Evolutionary conservation across 371 early-diverging fungal species (phyloP).

Genomic region (Mortierella sp.): DNA sequence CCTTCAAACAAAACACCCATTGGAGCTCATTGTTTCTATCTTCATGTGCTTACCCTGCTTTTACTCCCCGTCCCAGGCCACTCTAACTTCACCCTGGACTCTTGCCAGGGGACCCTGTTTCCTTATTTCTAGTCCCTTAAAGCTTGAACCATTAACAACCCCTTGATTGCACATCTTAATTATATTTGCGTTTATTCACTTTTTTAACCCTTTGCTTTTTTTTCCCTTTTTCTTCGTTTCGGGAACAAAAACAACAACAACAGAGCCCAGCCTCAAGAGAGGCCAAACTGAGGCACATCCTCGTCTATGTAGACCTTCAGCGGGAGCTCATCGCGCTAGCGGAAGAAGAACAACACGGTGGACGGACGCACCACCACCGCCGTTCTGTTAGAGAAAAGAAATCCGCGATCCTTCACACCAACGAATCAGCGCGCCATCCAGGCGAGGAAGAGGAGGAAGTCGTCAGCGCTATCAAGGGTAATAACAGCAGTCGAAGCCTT

Average conservation of each 20-base stretch:
- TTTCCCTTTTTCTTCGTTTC: background rate
- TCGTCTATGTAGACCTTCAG: constrained; percentile 49
- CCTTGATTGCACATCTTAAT: background rate
- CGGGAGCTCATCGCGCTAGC: constrained; percentile 43
- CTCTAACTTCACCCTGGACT: background rate
- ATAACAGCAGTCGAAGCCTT: background rate
- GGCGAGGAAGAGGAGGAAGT: background rate
- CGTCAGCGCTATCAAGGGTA: background rate
- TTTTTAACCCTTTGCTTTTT: constrained; percentile 8
- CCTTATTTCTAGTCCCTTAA: background rate
- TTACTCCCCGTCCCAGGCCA: background rate
- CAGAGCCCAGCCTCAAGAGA: constrained; percentile 53
- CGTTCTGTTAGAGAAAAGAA: background rate
- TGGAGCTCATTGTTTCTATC: constrained; percentile 6
- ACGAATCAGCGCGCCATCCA: background rate
- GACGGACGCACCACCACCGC: constrained; percentile 10
- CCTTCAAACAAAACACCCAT: background rate
- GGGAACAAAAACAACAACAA: constrained; percentile 6
- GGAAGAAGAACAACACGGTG: constrained; percentile 19
- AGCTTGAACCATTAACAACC: background rate
- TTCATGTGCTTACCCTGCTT: constrained; percentile 4
- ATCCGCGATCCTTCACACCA: background rate
- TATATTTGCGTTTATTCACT: background rate
- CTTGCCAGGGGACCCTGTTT: background rate
- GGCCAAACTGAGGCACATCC: constrained; percentile 46